Evolutionary conservation across 768 basidiomycete genomes (phyloP).

Genomic region (Lactarius sanguifluus): DNA sequence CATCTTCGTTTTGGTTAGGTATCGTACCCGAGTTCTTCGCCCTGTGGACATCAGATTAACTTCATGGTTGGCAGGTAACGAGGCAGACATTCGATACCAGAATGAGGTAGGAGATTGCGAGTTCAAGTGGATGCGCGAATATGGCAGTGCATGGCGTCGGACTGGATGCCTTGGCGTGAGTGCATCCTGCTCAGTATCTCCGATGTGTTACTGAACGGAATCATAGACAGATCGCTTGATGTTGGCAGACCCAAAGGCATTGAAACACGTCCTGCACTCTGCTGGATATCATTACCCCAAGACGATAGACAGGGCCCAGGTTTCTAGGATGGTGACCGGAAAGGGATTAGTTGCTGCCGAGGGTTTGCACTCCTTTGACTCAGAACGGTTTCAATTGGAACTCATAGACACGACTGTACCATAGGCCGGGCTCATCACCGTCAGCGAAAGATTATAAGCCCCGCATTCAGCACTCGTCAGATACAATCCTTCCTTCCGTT

Average conservation of each 20-base stretch:
- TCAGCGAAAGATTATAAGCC: constrained; percentile 33
- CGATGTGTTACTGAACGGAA: constrained; percentile 16
- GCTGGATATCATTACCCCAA: constrained; percentile 34
- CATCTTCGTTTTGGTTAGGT: background rate
- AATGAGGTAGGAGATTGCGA: constrained; percentile 31
- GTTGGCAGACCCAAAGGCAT: constrained; percentile 26
- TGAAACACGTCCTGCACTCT: constrained; percentile 35
- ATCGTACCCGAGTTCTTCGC: background rate
- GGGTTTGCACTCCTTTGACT: constrained; percentile 18
- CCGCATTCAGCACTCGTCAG: constrained; percentile 32
- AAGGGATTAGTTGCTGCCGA: constrained; percentile 28
- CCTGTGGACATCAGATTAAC: background rate
- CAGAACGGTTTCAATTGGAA: background rate
- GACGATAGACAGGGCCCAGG: constrained; percentile 10
- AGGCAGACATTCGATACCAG: background rate
- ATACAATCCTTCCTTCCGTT: constrained; percentile 32
- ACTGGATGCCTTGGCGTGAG: constrained; percentile 31
- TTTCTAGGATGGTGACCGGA: constrained; percentile 26
- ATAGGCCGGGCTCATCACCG: constrained; percentile 31
- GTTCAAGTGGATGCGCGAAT: constrained; percentile 28
- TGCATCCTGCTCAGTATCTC: background rate
- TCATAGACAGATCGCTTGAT: constrained; percentile 6
- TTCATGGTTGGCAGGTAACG: background rate
- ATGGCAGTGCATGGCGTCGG: constrained; percentile 29
- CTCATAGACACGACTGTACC: background rate